Evolutionary conservation across 78 protist species (phyloP), one percentile per base, ranked within the genome.

Genomic region (Dictyostelium citrinum): DNA sequence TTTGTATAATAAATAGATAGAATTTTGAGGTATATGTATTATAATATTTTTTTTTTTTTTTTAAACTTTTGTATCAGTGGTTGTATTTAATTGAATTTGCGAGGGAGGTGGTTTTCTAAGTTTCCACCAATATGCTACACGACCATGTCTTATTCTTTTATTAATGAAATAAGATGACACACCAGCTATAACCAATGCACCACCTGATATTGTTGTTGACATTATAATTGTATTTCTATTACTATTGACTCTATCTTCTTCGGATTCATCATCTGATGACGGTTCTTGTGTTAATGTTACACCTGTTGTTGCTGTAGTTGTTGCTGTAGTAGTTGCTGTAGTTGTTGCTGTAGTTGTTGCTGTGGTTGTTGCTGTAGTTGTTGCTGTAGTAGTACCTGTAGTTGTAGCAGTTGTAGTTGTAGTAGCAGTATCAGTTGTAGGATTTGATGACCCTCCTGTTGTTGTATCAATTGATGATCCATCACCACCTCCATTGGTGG

Each of bases 171-270:
- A 75, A 39, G 58, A 16, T 10, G 81, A 24, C 2, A 35, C 33
- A 22, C 49, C 81, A 20, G 39, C 81, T 16, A 75, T 41, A 39
- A 41, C 22, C 7, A 75, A 43, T 41, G 81, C 81, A 39, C 81
- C 81, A 22, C 81, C 81, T 11, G 81, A n/a, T n/a, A 75, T n/a
- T n/a, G 81, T 75, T 22, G 81, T 41, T 8, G 81, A 75, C 29
- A 43, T 75, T 9, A 75, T 75, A n/a, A 75, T 75, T 75, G 81
- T 35, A 41, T 75, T 75, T 75, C n/a, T 75, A 33, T 70, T 70
- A 70, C 77, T 75, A 0, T 35, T 41, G 20, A 14, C 16, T 39
- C 45, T 22, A 7, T 39, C 49, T 41, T 74, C 33, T 35, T 29
- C 43, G 31, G 5, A 7, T 20, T 3, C 20, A 16, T 72, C 79